Evolutionary conservation across 371 early-diverging fungal species (phyloP).

Genomic region (Mucor velutinosus): DNA sequence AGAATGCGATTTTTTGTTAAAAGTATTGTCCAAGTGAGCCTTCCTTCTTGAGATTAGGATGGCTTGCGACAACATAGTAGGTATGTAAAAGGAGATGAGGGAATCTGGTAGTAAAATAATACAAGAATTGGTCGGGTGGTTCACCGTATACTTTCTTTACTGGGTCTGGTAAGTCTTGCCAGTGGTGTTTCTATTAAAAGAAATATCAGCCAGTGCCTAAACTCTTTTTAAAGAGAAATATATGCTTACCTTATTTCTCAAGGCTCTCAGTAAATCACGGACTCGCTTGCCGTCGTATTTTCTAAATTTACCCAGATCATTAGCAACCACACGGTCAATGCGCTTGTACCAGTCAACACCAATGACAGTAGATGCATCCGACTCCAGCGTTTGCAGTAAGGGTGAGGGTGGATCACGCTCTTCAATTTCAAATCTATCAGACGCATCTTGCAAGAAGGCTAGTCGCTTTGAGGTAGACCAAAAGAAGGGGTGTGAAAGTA

Average conservation of each 20-base stretch:
- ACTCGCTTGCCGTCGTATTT: constrained; percentile 88
- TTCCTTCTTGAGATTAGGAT: constrained; percentile 59
- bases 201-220: not conserved
- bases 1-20: constrained; percentile 11
- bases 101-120: constrained; percentile 90
- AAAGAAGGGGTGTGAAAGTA: constrained; percentile 93
- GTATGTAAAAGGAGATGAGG: constrained; percentile 84
- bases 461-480: constrained; percentile 87
- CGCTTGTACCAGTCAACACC: constrained; percentile 83
- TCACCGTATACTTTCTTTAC: constrained; percentile 83
- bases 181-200: constrained; percentile 83
- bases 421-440: constrained; percentile 92
- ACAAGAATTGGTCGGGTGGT: constrained; percentile 85
- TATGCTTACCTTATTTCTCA: constrained; percentile 84
- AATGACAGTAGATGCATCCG: constrained; percentile 60
- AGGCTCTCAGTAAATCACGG: constrained; percentile 87
- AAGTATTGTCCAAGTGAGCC: constrained; percentile 72
- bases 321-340: constrained; percentile 77
- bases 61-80: constrained; percentile 64
- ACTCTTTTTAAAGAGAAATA: not conserved
- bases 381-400: constrained; percentile 68
- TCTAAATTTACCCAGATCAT: constrained; percentile 86
- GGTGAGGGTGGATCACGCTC: constrained; percentile 71
- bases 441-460: constrained; percentile 91
- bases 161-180: constrained; percentile 84